These are phyloP conservation scores for Tagetes erecta DNA, from an alignment of 129 eudicot genomes.

Conservation along the genomic window DNA sequence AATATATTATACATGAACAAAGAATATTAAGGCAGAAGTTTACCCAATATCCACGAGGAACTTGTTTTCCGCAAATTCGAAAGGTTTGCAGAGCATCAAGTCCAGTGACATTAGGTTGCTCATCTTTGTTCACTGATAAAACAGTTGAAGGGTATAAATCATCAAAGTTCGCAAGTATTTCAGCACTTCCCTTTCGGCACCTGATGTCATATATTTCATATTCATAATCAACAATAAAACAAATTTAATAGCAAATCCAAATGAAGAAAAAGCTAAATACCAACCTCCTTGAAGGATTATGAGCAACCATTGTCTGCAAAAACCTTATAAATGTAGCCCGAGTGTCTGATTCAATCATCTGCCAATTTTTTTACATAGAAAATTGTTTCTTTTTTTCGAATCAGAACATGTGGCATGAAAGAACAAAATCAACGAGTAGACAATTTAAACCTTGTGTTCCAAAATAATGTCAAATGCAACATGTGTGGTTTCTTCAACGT, in stretches of 20 bases:
- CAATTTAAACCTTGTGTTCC: conserved; percentile 55
- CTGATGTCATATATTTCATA: conserved; percentile 31
- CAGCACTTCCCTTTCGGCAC: conserved; percentile 92
- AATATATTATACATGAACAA: neutral
- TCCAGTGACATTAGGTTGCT: conserved; percentile 35
- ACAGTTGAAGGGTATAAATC: conserved; percentile 53
- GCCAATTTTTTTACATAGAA: neutral
- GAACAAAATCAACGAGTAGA: conserved; percentile 2
- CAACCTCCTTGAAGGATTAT: conserved; percentile 90
- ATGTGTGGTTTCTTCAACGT: conserved; percentile 88
- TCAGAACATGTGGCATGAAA: neutral
- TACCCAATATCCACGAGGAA: conserved; percentile 97
- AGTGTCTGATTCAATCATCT: conserved; percentile 85
- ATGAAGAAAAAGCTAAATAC: conserved; percentile 1
- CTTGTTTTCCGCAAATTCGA: conserved; percentile 81
- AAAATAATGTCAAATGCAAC: conserved; percentile 73
- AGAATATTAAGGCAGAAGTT: neutral
- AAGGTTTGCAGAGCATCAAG: conserved; percentile 41
- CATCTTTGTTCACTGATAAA: conserved; percentile 32
- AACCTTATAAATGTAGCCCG: conserved; percentile 71
- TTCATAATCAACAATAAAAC: neutral
- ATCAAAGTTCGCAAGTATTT: conserved; percentile 80
- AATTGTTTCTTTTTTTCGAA: neutral
- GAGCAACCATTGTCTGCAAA: conserved; percentile 79
- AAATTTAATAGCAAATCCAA: neutral